phyloP scores from a whole-genome alignment of 441 rosid species.

The Aleurites moluccanus region DNA sequence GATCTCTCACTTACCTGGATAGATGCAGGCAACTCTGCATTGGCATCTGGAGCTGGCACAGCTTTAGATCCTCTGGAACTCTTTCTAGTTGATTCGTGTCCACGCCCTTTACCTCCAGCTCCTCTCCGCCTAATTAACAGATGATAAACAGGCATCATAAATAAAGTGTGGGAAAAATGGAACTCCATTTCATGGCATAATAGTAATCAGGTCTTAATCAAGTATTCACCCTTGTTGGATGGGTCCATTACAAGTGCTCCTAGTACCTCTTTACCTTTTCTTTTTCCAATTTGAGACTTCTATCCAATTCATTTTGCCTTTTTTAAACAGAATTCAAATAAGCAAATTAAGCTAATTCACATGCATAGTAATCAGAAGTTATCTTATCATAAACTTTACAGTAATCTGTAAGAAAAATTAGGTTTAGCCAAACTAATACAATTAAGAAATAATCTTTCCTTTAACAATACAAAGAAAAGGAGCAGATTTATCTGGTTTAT shows the following conservation, averaged over 20 bases:
- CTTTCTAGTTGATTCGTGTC: constrained; percentile 40
- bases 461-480: background rate
- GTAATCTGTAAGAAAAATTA: background rate
- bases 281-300: background rate
- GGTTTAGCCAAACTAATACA: background rate
- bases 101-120: constrained; percentile 39
- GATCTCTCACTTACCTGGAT: constrained; percentile 43
- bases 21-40: constrained; percentile 63
- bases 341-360: background rate
- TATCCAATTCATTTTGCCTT: background rate
- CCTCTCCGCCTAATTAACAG: constrained; percentile 51
- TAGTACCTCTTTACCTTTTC: background rate
- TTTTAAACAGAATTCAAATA: background rate
- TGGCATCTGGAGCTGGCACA: constrained; percentile 61
- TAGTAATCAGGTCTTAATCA: background rate
- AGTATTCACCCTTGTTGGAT: background rate
- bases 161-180: background rate
- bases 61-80: constrained; percentile 50
- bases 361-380: background rate
- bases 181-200: background rate
- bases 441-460: background rate
- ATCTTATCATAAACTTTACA: background rate
- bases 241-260: background rate
- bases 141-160: constrained; percentile 9
- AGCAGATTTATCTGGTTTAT: constrained; percentile 3